These are phyloP conservation scores for Stenogyne calaminthoides DNA, from an alignment of 305 asterid genomes.

Conservation along the genomic window DNA sequence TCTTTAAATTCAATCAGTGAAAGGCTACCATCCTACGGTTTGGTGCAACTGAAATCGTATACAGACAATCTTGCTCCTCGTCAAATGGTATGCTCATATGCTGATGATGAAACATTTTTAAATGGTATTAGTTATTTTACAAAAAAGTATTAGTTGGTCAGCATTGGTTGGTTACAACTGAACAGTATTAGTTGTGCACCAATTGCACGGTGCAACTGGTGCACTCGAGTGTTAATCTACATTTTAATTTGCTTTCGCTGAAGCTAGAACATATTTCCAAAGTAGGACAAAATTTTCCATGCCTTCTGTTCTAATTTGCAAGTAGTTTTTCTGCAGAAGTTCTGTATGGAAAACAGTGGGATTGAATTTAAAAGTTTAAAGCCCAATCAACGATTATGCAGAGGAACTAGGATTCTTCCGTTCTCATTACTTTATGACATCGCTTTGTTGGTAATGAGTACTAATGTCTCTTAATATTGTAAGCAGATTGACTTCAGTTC, in stretches of 20 bases:
- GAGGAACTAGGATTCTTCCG: background rate
- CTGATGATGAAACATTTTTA: conserved; percentile 9
- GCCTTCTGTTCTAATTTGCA: background rate
- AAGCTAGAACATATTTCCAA: background rate
- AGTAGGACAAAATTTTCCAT: background rate
- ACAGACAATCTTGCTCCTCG: conserved; percentile 64
- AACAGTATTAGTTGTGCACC: too few relatives aligned
- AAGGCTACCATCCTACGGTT: conserved; percentile 50
- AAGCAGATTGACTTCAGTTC: background rate
- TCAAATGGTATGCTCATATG: conserved; percentile 54
- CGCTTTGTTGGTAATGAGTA: background rate
- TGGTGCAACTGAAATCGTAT: conserved; percentile 80
- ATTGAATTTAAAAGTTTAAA: background rate
- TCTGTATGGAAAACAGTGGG: background rate
- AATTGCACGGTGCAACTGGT: too few relatives aligned
- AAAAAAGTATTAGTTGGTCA: too few relatives aligned
- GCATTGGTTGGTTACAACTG: too few relatives aligned
- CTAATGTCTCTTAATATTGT: too few relatives aligned
- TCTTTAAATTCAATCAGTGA: conserved; percentile 47
- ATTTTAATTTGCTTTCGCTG: conserved; percentile 3
- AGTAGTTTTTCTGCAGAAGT: background rate
- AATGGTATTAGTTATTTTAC: too few relatives aligned
- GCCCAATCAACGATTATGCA: background rate
- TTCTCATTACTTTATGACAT: background rate
- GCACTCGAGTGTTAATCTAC: too few relatives aligned